Percentiles rank a stretch among this genome's conserved stretches.
These are phyloP conservation scores for Gynandropsis gynandra DNA, from an alignment of 345 rosid species.

Conservation along the genomic window DNA sequence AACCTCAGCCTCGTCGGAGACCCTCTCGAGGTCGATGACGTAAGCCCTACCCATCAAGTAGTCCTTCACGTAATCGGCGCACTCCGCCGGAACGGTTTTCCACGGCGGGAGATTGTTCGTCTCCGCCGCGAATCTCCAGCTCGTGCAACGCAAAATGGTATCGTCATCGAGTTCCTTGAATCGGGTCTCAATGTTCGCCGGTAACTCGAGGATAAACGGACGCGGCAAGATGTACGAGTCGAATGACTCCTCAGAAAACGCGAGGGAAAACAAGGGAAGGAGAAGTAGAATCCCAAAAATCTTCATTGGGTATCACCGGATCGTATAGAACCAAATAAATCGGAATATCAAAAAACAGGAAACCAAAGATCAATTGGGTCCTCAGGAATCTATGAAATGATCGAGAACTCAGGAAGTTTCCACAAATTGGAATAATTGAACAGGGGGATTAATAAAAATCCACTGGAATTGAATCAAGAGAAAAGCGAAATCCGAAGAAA, in stretches of 20 bases:
- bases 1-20: slow-evolving; percentile 46
- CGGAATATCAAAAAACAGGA: background rate
- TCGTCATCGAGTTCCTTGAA: slow-evolving; percentile 31
- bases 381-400: slow-evolving; percentile 1
- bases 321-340: background rate
- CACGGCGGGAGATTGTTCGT: slow-evolving; percentile 73
- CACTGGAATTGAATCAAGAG: background rate
- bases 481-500: background rate
- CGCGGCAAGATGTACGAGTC: slow-evolving; percentile 38
- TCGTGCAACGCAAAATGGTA: slow-evolving; percentile 47
- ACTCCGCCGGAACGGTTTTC: slow-evolving; percentile 63
- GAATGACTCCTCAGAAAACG: slow-evolving; percentile 30
- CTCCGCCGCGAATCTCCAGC: slow-evolving; percentile 86
- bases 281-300: slow-evolving; percentile 28
- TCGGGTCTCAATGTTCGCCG: slow-evolving; percentile 34
- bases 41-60: slow-evolving; percentile 52
- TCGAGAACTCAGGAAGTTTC: too few relatives aligned
- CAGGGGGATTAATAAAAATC: too few relatives aligned
- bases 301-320: slow-evolving; percentile 28
- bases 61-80: slow-evolving; percentile 49
- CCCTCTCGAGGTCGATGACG: slow-evolving; percentile 50
- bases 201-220: too few relatives aligned
- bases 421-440: too few relatives aligned
- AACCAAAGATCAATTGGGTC: slow-evolving; percentile 8
- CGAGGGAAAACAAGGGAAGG: slow-evolving; percentile 29